Conservation (phyloP, 1,284 basidiomycete genomes). For the Cryptococcus sp. region DNA sequence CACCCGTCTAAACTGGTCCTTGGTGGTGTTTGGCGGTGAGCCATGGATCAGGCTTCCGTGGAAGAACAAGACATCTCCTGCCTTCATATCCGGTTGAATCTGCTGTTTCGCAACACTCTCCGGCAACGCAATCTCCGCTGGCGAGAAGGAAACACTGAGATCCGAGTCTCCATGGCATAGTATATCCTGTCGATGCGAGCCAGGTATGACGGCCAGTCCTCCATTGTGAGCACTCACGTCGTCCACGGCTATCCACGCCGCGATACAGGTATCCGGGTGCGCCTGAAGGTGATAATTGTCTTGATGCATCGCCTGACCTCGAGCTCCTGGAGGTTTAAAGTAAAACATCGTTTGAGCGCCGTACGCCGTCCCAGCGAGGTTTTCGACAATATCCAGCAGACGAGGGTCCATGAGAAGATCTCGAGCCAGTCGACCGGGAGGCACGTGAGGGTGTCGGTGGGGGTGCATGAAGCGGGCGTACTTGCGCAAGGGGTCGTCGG, state of each 20-base stretch:
- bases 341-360: constrained; percentile 14
- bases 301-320: constrained; percentile 14
- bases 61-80: constrained; percentile 12
- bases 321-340: constrained; percentile 14
- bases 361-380: constrained; percentile 4
- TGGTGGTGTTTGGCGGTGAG: constrained; percentile 6
- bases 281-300: constrained; percentile 9
- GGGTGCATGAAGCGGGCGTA: constrained; percentile 10
- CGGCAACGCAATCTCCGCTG: neutral
- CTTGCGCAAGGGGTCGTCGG: constrained; percentile 4
- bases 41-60: constrained; percentile 11
- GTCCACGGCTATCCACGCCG: constrained; percentile 12
- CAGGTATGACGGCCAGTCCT: constrained; percentile 10
- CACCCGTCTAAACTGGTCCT: constrained; percentile 7
- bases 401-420: constrained; percentile 4
- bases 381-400: constrained; percentile 1
- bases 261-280: constrained; percentile 11
- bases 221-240: constrained; percentile 9
- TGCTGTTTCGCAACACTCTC: neutral
- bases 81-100: constrained; percentile 7
- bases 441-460: constrained; percentile 4
- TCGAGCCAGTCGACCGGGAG: constrained; percentile 3
- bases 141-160: neutral
- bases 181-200: constrained; percentile 8
- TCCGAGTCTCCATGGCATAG: constrained; percentile 6